These are phyloP conservation scores for Novymonas esmeraldas DNA, from an alignment of 208 protist genomes.

Conservation along the genomic window DNA sequence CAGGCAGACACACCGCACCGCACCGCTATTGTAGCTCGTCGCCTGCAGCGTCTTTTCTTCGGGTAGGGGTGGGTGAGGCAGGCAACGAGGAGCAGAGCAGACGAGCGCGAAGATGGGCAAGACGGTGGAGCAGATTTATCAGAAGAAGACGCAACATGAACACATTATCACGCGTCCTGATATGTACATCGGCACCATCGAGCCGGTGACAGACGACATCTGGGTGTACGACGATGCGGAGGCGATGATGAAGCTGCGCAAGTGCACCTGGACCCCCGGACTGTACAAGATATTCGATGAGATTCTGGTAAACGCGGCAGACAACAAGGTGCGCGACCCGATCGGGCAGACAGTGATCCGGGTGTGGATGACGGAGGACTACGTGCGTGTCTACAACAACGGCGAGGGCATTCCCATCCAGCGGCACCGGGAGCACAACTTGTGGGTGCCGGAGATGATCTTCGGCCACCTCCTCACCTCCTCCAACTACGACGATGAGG, in stretches of 20 bases:
- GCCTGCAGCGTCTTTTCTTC: no score
- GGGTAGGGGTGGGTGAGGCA: no score
- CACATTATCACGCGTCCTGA: conserved; percentile 99
- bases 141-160: conserved; percentile 98
- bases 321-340: conserved; percentile 99
- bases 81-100: no score
- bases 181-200: conserved; percentile 99
- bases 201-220: conserved; percentile 90
- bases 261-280: conserved; percentile 97
- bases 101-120: conserved; percentile 39
- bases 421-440: conserved; percentile 96
- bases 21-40: no score
- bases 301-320: conserved; percentile 99
- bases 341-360: conserved; percentile 90
- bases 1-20: no score
- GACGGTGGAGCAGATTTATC: conserved; percentile 96
- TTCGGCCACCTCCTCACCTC: conserved; percentile 99
- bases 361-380: conserved; percentile 96
- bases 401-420: conserved; percentile 98
- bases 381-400: conserved; percentile 98
- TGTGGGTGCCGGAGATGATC: conserved; percentile 99
- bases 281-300: conserved; percentile 99
- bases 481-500: conserved; percentile 99
- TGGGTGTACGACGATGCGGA: conserved; percentile 96
- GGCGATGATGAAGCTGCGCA: conserved; percentile 92